Base-by-base conservation (phyloP, 1,284 basidiomycete genomes). In the Heliocybe sulcata region DNA sequence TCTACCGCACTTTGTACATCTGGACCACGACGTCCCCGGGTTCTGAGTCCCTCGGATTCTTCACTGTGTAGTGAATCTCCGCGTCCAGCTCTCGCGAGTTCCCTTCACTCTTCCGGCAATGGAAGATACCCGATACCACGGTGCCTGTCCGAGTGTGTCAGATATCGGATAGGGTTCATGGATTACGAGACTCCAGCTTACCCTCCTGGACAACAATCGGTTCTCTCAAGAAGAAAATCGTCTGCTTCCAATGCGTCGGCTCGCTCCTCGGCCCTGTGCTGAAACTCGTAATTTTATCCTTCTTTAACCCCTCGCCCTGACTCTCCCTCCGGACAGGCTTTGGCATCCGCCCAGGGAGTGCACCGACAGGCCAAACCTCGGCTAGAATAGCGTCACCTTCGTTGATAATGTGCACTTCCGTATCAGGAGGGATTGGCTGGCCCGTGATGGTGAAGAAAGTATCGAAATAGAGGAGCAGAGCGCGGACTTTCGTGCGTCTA, bases 201-300 rank as follows among this genome's bases (percentile, higher is more conserved):
- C 93, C 94, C 68, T 89, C 81, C 8, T 79, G 73, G 0, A 90
- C 85, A 23, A 69, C 65, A 57, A 98, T 81, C 0, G 93, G 90
- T 53, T 94, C 82, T 55, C 83, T 80, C 58, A 99, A 75, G 59
- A 98, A 72, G 69, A 99, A 97, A 11, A 94, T 65, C 0, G 95
- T 95, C 67, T 99, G 96, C 69, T 96, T 96, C 96, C 96, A 99
- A 69, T 99, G 96, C n/a, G 96, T 99, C 22, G 90, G 85, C 51
- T 85, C 82, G 59, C 90, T 92, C 62, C 72, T 72, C 3, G 96
- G 94, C 0, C 94, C 92, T 0, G 96, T 99, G 59, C 93, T 96
- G 69, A 98, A 98, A 67, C 89, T 91, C 8, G 84, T 83, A 29
- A 85, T 72, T 16, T 75, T 73, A 48, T 80, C 80, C 29, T 77